Base-by-base conservation (phyloP, 176 grass and related monocot genomes). In the Triticum monococcum region DNA sequence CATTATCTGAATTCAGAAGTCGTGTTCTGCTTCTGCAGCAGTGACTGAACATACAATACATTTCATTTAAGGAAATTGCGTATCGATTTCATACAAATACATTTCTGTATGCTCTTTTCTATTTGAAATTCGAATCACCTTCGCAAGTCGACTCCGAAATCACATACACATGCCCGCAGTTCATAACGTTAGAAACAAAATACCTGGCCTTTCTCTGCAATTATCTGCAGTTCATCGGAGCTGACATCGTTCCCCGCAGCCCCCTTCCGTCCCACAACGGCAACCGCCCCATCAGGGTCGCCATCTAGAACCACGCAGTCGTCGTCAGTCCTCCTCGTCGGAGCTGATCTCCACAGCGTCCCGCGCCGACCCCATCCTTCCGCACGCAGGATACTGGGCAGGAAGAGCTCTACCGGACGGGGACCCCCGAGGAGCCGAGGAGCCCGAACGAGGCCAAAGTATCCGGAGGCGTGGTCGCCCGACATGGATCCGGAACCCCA, bases 131-230 rank as follows among this genome's bases (percentile, higher is more conserved):
- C 52, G 66, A 69, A 38, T 64, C 28, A 56, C 5, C 13, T 73
- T 43, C 23, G 67, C 48, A 59, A 56, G 8, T 72, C 57, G 36
- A 59, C 45, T 43, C 8, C 30, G 23, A 33, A 23, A 45, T 54
- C 33, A 41, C 16, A 54, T 54, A 54, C 50, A 6, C 16, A 54
- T 54, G 5, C 0, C 6, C 1, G 28, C 28, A 30, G 28, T 30
- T 67, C 5, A 82, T 57, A 69, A 88, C 63, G 66, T 33, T 73
- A 76, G 76, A 22, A 79, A 75, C 31, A 20, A 86, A 86, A 71
- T 89, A 97, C 95, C 85, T 68, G 84, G 46, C 95, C 95, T 82
- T 95, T 98, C 87, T 93, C 91, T 2, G 85, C 95, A 18, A 98
- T 89, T 59, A 98, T 91, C 68, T 87, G 80, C 75, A 98, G 56